A percentile compares a stretch with the other conserved stretches of the same genome.
Conservation (phyloP, 371 early-diverging fungal genomes). For the Lichtheimia ornata region DNA sequence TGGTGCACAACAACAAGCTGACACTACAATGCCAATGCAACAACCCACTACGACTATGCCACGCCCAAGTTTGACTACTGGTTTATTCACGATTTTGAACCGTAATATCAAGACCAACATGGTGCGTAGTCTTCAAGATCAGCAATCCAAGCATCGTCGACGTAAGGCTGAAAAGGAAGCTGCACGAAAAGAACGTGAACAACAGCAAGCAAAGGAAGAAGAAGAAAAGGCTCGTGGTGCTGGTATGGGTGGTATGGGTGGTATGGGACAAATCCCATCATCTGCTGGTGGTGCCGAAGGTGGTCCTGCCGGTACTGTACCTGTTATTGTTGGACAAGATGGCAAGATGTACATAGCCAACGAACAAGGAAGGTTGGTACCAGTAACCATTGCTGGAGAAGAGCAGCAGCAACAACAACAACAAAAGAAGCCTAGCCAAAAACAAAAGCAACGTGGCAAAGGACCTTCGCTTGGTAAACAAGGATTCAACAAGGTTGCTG, state of each 20-base stretch:
- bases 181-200: slow-evolving; percentile 1
- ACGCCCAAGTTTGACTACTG: slow-evolving; percentile 26
- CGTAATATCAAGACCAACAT: slow-evolving; percentile 23
- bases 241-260: background rate
- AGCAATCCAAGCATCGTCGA: slow-evolving; percentile 1
- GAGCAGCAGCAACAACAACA: slow-evolving; percentile 4
- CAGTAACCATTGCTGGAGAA: background rate
- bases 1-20: background rate
- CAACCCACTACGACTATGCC: background rate
- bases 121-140: slow-evolving; percentile 6
- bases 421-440: background rate
- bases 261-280: background rate
- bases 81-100: slow-evolving; percentile 27
- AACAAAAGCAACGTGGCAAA: background rate
- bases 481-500: background rate
- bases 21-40: background rate
- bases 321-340: slow-evolving; percentile 10
- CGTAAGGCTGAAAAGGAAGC: slow-evolving; percentile 1
- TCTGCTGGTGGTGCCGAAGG: background rate
- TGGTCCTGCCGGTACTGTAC: background rate
- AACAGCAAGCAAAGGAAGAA: background rate
- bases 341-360: slow-evolving; percentile 3
- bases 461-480: background rate
- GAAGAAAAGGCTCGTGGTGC: background rate
- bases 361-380: background rate